These are phyloP conservation scores for Claviceps quebecensis DNA, from an alignment of 2,329 filamentous ascomycete genomes.

Conservation along the genomic window DNA sequence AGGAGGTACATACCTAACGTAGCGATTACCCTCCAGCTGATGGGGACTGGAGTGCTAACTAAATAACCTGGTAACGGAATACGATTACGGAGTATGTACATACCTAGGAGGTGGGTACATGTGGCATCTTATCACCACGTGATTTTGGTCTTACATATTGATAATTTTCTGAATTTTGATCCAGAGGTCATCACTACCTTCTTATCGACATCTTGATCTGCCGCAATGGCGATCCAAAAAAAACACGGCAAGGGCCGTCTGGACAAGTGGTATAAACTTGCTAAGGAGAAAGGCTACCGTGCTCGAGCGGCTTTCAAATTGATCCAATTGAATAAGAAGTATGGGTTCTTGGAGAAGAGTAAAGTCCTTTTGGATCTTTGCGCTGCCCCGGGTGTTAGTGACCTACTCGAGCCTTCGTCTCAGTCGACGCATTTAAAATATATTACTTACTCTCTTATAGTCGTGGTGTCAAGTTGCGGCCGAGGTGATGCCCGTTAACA, in stretches of 20 bases:
- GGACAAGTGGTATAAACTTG: conserved; percentile 97
- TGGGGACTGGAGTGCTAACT: no score
- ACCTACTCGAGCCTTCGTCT: background rate
- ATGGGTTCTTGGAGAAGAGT: conserved; percentile 93
- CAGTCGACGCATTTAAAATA: background rate
- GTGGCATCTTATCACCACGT: conserved; percentile 5
- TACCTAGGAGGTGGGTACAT: no score
- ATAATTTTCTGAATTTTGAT: conserved; percentile 13
- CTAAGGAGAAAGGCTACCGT: conserved; percentile 95
- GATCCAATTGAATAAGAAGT: conserved; percentile 97
- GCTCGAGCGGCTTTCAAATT: conserved; percentile 95
- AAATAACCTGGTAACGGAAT: no score
- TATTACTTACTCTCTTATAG: conserved; percentile 22
- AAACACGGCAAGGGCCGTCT: conserved; percentile 97
- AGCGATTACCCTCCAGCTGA: no score
- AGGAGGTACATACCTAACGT: no score
- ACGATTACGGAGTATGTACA: no score
- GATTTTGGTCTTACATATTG: conserved; percentile 13
- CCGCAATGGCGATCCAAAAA: conserved; percentile 84
- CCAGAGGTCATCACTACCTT: background rate
- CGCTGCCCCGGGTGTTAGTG: conserved; percentile 73
- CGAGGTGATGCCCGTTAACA: conserved; percentile 83
- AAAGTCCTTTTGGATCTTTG: conserved; percentile 95
- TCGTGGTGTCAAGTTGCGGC: conserved; percentile 95
- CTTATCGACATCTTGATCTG: conserved; percentile 2